Evolutionary conservation across 2,329 filamentous ascomycete genomes (phyloP).

Genomic region (Botryotinia calthae): DNA sequence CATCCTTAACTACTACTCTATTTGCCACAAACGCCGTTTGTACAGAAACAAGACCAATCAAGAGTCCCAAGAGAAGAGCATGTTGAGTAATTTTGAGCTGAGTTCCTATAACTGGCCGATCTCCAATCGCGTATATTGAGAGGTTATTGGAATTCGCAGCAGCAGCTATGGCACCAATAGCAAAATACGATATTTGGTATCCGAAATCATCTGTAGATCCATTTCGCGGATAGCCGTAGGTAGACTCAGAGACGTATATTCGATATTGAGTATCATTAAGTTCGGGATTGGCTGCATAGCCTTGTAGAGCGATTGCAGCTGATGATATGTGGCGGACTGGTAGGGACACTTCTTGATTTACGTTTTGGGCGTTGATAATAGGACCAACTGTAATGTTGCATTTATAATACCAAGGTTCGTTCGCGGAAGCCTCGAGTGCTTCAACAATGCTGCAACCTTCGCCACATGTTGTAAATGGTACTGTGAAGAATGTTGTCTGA

Average conservation of each 20-base stretch:
- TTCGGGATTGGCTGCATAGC: not conserved
- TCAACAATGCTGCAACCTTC: conserved; percentile 26
- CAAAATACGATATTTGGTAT: not conserved
- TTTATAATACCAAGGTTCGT: not conserved
- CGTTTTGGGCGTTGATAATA: not conserved
- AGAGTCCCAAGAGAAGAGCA: not conserved
- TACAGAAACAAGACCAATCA: not conserved
- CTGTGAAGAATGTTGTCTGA: not conserved
- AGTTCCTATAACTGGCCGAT: not conserved
- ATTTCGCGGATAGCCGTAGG: not conserved
- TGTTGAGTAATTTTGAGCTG: not conserved
- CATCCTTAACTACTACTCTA: not conserved
- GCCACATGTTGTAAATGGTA: conserved; percentile 14
- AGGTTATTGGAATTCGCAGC: not conserved
- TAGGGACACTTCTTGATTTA: not conserved
- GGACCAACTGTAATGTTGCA: conserved; percentile 28
- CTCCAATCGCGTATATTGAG: not conserved
- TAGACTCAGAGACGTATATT: not conserved
- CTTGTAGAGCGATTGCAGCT: not conserved
- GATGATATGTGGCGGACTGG: not conserved
- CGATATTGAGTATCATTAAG: not conserved
- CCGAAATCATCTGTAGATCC: not conserved
- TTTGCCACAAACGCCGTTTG: not conserved
- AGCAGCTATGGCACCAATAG: not conserved
- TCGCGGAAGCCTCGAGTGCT: conserved; percentile 40